Percentiles rank a stretch among this genome's conserved stretches.
Conservation (phyloP, 2,329 filamentous ascomycete species). For the Hirsutella thompsonii region DNA sequence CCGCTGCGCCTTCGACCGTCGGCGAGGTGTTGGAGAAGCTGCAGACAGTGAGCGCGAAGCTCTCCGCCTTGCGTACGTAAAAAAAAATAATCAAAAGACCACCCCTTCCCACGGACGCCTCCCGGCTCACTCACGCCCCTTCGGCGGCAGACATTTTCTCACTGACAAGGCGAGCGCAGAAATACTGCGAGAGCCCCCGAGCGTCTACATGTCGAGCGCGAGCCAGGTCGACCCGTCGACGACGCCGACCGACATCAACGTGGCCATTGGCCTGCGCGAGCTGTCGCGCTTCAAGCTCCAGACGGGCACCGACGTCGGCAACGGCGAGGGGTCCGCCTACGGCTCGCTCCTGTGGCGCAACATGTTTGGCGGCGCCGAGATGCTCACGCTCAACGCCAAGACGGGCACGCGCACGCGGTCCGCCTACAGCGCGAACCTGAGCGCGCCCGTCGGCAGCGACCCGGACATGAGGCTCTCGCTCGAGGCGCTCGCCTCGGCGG, state of each 20-base stretch:
- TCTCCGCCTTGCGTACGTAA: slow-evolving; percentile 70
- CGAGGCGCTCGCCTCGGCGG: slow-evolving; percentile 71
- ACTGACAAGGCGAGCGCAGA: slow-evolving; percentile 47
- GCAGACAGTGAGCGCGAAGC: slow-evolving; percentile 56
- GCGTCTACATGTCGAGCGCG: slow-evolving; percentile 70
- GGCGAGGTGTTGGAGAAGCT: slow-evolving; percentile 66
- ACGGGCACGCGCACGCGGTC: slow-evolving; percentile 83
- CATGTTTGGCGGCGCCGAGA: slow-evolving; percentile 87
- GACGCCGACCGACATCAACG: slow-evolving; percentile 64
- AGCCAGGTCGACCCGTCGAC: slow-evolving; percentile 54
- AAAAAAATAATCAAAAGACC: too few relatives aligned
- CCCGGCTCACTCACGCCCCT: too few relatives aligned
- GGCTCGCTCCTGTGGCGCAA: slow-evolving; percentile 80
- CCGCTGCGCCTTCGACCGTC: slow-evolving; percentile 59
- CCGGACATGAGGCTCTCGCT: slow-evolving; percentile 69
- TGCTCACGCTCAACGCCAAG: slow-evolving; percentile 74
- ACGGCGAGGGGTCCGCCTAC: slow-evolving; percentile 87
- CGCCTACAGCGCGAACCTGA: slow-evolving; percentile 77
- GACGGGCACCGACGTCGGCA: slow-evolving; percentile 89
- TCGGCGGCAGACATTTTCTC: too few relatives aligned
- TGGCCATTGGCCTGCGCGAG: slow-evolving; percentile 74
- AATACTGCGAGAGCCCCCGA: slow-evolving; percentile 75
- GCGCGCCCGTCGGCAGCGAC: slow-evolving; percentile 71
- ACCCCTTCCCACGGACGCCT: too few relatives aligned
- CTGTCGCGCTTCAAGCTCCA: slow-evolving; percentile 76